These are phyloP conservation scores for Leccinum griseonigrum DNA, from an alignment of 1,284 basidiomycete species.

Conservation along the genomic window DNA sequence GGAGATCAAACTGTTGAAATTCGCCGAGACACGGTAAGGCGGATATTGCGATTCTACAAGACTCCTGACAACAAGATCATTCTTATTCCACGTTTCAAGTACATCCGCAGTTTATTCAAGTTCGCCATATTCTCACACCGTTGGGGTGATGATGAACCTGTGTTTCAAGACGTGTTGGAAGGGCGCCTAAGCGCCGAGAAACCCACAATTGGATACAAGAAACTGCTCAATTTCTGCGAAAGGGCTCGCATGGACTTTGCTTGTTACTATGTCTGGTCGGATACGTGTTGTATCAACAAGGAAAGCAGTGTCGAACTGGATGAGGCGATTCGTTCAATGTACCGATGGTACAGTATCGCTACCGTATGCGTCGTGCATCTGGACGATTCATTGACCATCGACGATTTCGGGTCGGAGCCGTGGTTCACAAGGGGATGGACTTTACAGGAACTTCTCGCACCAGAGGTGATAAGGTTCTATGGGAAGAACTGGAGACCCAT, in stretches of 20 bases:
- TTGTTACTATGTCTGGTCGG: slow-evolving; percentile 21
- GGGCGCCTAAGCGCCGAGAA: neutral
- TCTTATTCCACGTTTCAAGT: slow-evolving; percentile 10
- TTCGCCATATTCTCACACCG: slow-evolving; percentile 23
- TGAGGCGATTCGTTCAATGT: slow-evolving; percentile 27
- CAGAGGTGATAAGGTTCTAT: slow-evolving; percentile 17
- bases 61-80: neutral
- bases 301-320: slow-evolving; percentile 24
- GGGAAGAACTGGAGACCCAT: slow-evolving; percentile 18
- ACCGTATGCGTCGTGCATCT: slow-evolving; percentile 21
- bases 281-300: slow-evolving; percentile 26
- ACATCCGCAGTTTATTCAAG: slow-evolving; percentile 16
- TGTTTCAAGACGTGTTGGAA: slow-evolving; percentile 8
- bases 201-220: slow-evolving; percentile 12
- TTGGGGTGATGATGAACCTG: slow-evolving; percentile 19
- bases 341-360: slow-evolving; percentile 19
- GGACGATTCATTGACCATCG: slow-evolving; percentile 5
- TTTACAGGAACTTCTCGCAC: slow-evolving; percentile 21
- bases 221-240: slow-evolving; percentile 15
- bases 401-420: slow-evolving; percentile 16
- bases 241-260: slow-evolving; percentile 8
- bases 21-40: slow-evolving; percentile 7
- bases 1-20: slow-evolving; percentile 5
- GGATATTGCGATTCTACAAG: neutral
- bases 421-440: slow-evolving; percentile 25